Evolutionary conservation across 169 alveolate genomes (phyloP).

Genomic region (Plasmodium gonderi): DNA sequence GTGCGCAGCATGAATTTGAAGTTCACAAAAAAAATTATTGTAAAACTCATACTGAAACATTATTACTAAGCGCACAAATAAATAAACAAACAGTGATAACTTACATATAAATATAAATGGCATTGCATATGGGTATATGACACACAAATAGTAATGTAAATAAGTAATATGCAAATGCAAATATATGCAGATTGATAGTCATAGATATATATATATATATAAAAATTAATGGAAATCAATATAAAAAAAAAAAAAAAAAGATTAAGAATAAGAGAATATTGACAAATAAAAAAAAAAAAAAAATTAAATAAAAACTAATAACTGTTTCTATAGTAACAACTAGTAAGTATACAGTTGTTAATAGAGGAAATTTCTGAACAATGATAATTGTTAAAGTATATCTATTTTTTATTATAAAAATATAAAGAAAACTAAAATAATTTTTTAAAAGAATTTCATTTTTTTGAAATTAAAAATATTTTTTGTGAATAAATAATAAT

Average conservation of each 20-base stretch:
- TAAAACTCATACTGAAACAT: constrained; percentile 19
- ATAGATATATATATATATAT: no score
- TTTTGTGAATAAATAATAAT: not conserved
- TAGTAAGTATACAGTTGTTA: not conserved
- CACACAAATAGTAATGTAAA: not conserved
- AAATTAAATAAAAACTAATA: not conserved
- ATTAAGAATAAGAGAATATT: no score
- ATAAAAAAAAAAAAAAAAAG: not conserved
- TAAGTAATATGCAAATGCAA: not conserved
- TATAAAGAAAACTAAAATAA: not conserved
- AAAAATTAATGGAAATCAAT: not conserved
- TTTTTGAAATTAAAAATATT: not conserved
- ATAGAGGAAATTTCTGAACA: not conserved
- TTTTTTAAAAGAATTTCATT: not conserved
- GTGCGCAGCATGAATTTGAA: not conserved
- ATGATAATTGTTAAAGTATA: not conserved
- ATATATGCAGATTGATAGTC: not conserved
- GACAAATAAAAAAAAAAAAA: no score
- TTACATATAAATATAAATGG: not conserved
- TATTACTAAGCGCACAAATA: constrained; percentile 3
- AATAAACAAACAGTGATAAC: not conserved
- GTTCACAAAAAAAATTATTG: constrained; percentile 11
- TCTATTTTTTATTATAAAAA: not conserved
- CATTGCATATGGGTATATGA: not conserved
- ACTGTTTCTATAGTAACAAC: not conserved